phyloP scores from a whole-genome alignment of 371 early-diverging fungal species.

The Mucor racemosus region DNA sequence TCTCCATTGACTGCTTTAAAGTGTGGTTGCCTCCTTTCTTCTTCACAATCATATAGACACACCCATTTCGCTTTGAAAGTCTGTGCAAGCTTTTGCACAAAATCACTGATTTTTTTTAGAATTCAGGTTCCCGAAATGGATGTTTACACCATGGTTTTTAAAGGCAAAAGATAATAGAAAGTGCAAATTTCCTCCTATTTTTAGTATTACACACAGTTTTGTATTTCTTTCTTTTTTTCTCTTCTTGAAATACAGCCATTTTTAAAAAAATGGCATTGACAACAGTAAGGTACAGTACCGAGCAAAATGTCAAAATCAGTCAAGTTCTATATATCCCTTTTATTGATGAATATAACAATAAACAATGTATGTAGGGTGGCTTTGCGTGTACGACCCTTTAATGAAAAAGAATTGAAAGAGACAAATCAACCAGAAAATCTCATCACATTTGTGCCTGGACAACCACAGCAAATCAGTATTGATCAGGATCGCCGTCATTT shows the following conservation, averaged over 20 bases:
- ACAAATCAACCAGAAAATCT: constrained; percentile 33
- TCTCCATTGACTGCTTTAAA: constrained; percentile 5
- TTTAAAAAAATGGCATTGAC: constrained; percentile 3
- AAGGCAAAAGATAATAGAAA: constrained; percentile 3
- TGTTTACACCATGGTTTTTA: constrained; percentile 7
- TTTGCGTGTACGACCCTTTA: constrained; percentile 77
- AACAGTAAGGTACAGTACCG: constrained; percentile 17
- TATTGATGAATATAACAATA: background rate
- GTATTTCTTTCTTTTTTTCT: background rate
- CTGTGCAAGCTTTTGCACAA: no score
- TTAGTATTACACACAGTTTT: background rate
- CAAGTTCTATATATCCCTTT: background rate
- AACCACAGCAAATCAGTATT: constrained; percentile 52
- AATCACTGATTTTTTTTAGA: background rate
- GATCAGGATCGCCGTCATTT: constrained; percentile 68
- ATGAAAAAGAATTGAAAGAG: constrained; percentile 61
- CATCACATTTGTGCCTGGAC: constrained; percentile 24
- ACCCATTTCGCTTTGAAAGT: background rate
- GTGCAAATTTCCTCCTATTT: background rate
- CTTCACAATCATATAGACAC: background rate
- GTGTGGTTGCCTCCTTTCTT: background rate
- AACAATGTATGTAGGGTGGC: constrained; percentile 65
- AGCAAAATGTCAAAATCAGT: background rate
- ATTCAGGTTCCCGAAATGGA: constrained; percentile 4
- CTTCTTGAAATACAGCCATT: no score